Base-by-base conservation (phyloP, 345 rosid genomes). In the Eucalyptus rudis region DNA sequence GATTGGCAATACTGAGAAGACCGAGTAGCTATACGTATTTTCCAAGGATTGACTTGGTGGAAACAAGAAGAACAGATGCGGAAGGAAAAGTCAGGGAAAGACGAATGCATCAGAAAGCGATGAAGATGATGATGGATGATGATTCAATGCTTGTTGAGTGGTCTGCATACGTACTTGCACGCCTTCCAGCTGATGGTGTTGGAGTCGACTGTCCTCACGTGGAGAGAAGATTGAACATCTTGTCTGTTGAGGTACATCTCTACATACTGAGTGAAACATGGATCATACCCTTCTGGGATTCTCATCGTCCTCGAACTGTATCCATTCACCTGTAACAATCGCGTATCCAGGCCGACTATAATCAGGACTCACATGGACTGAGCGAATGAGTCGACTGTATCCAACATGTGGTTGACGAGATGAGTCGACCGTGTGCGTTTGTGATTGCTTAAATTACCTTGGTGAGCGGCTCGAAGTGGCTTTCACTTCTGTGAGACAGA, bases 221-320 rank as follows among this genome's bases (percentile, higher is more conserved):
- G 96, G 87, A 94, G 91, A 68, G 97, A 89, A 56, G 91, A 36
- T 87, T 92, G 94, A 89, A 94, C 95, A 86, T 93, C 94, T 27
- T 56, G 86, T 71, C 94, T 90, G 87, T 94, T 95, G 91, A 95
- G 93, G 90, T 94, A 94, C 51, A 88, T 83, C 51, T 89, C 91
- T 50, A 93, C 90, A 54, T 94, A 86, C 33, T 50, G 33, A 71
- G 94, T 90, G 89, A 90, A 94, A 89, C 96, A 95, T 49, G 96
- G 96, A 85, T 95, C 94, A 22, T 90, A 93, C 20, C 95, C 97
- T 89, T 93, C 96, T 17, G 56, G 92, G 87, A 93, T 91, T 87
- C 91, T 93, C 87, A 90, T 43, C 88, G 91, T 91, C 71, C 93
- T 92, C 80, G 66, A 86, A 50, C 91, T 83, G 88, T 88, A 7